Percentiles rank a stretch among this genome's conserved stretches.
Conservation (phyloP, 2,329 filamentous ascomycete species). For the Apiospora rasikravindrae region DNA sequence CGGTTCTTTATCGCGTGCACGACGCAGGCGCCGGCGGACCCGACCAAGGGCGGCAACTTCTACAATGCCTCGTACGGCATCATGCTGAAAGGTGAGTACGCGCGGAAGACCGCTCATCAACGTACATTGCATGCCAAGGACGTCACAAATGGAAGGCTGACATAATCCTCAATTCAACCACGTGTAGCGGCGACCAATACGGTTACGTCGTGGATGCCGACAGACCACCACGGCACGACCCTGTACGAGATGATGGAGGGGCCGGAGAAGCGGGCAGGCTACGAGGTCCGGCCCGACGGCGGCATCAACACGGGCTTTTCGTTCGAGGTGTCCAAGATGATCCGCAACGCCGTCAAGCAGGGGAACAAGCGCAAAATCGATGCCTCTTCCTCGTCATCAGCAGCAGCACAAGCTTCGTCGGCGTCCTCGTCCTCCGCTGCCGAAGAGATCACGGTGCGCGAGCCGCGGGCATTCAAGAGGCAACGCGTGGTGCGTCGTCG, state of each 20-base stretch:
- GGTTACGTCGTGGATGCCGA: constrained; percentile 26
- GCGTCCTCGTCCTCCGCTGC: neutral
- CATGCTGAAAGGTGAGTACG: constrained; percentile 25
- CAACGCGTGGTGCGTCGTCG: neutral
- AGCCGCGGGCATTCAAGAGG: neutral
- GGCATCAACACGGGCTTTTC: constrained; percentile 28
- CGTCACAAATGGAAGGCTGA: neutral
- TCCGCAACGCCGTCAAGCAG: constrained; percentile 23
- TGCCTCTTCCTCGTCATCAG: neutral
- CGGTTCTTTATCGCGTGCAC: constrained; percentile 28
- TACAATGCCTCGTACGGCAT: constrained; percentile 32
- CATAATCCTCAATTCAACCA: neutral
- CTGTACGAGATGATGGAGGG: constrained; percentile 30
- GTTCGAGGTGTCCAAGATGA: constrained; percentile 26
- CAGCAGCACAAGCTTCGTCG: neutral
- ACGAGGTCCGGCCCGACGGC: constrained; percentile 26
- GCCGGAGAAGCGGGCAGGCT: constrained; percentile 22
- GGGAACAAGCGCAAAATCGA: neutral
- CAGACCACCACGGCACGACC: constrained; percentile 30
- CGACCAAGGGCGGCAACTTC: constrained; percentile 28
- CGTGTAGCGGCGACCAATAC: constrained; percentile 27
- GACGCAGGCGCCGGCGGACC: constrained; percentile 17
- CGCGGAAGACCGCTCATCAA: neutral
- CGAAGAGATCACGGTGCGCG: neutral
- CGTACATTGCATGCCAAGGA: neutral